phyloP scores from a whole-genome alignment of 78 protist species.

The Chrysochromulina parva region DNA sequence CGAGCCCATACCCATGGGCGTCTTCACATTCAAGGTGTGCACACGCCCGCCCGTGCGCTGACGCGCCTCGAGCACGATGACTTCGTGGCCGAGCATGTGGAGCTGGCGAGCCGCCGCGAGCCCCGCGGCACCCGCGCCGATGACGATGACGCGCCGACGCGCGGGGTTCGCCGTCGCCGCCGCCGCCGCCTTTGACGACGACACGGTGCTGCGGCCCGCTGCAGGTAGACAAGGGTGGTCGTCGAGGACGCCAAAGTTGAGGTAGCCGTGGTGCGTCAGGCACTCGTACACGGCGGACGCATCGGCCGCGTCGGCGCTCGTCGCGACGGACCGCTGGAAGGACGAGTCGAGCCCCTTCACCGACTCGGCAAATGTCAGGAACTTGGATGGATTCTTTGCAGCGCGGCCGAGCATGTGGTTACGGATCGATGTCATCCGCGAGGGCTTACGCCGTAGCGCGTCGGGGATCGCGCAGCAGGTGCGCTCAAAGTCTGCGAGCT shows the following conservation, averaged over 20 bases:
- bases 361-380: background rate
- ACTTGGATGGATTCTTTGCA: background rate
- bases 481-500: background rate
- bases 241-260: background rate
- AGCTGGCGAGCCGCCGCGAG: conserved; percentile 17
- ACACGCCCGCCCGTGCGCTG: conserved; percentile 26
- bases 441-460: background rate
- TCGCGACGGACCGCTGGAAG: background rate
- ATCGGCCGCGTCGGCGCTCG: background rate
- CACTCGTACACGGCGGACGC: conserved; percentile 7
- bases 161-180: background rate
- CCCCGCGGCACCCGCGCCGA: conserved; percentile 49
- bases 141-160: background rate
- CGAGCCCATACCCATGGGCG: background rate
- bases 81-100: conserved; percentile 11
- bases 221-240: background rate
- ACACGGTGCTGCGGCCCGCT: too few species aligned
- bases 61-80: conserved; percentile 40
- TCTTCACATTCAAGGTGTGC: background rate
- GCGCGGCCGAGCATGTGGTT: conserved; percentile 8
- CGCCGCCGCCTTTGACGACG: too few species aligned
- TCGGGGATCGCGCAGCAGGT: background rate
- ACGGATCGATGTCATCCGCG: background rate
- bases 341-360: background rate
- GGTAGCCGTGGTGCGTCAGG: background rate